Conservation (phyloP, 768 basidiomycete species). For the Serendipita sp. region DNA sequence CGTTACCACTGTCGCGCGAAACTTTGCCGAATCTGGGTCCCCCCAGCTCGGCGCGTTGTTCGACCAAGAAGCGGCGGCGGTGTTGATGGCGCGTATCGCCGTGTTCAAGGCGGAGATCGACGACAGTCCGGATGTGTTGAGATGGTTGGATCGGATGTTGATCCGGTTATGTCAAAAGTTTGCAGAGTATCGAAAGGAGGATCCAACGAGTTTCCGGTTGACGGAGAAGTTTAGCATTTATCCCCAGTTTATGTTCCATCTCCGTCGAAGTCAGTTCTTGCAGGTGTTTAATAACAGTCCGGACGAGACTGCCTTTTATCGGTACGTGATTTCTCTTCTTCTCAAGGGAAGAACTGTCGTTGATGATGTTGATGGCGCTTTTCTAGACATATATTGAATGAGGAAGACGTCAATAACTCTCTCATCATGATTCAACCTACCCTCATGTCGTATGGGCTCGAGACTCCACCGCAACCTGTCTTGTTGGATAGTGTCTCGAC, state of each 20-base stretch:
- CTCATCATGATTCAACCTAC: slow-evolving; percentile 99
- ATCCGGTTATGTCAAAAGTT: slow-evolving; percentile 98
- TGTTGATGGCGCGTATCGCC: slow-evolving; percentile 95
- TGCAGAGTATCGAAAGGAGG: slow-evolving; percentile 96
- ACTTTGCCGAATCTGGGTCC: slow-evolving; percentile 95
- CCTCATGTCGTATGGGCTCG: slow-evolving; percentile 95
- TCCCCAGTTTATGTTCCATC: slow-evolving; percentile 99
- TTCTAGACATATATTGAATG: slow-evolving; percentile 76
- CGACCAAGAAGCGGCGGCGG: slow-evolving; percentile 95
- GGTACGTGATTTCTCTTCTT: slow-evolving; percentile 34
- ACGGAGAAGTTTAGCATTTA: slow-evolving; percentile 96
- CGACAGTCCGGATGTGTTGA: slow-evolving; percentile 86
- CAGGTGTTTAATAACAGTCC: slow-evolving; percentile 99
- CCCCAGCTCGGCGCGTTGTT: slow-evolving; percentile 85
- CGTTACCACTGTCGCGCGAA: slow-evolving; percentile 95
- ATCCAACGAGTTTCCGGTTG: slow-evolving; percentile 83
- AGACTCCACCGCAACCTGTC: slow-evolving; percentile 81
- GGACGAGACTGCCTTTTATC: slow-evolving; percentile 96
- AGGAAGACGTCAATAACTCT: slow-evolving; percentile 98
- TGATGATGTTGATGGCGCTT: too few relatives aligned
- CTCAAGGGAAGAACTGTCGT: slow-evolving; percentile 1
- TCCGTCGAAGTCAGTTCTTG: slow-evolving; percentile 91
- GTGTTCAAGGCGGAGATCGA: slow-evolving; percentile 99
- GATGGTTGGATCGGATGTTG: slow-evolving; percentile 98
- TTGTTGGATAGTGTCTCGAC: slow-evolving; percentile 95